Conservation (phyloP, 2,329 filamentous ascomycete genomes). For the Gnomoniopsis smithogilvyi region DNA sequence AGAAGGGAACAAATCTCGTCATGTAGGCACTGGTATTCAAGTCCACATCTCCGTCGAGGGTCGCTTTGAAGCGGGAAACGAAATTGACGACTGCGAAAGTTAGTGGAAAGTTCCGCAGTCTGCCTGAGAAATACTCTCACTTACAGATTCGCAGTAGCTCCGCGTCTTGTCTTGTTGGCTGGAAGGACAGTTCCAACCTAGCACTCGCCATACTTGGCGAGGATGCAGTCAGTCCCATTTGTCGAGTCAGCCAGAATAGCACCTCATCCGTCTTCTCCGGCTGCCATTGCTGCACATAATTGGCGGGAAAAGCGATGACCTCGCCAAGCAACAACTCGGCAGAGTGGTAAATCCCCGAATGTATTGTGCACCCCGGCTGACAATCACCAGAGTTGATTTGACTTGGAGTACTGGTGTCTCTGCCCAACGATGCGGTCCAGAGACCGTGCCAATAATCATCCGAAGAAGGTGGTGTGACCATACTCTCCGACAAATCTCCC, state of each 20-base stretch:
- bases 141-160: slow-evolving; percentile 48
- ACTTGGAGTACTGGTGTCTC: neutral
- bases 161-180: slow-evolving; percentile 39
- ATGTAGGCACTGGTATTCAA: slow-evolving; percentile 39
- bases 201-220: slow-evolving; percentile 17
- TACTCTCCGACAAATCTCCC: neutral
- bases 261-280: slow-evolving; percentile 17
- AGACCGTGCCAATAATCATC: neutral
- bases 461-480: neutral
- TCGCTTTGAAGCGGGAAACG: slow-evolving; percentile 48
- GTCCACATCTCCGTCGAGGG: slow-evolving; percentile 45
- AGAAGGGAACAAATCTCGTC: slow-evolving; percentile 45
- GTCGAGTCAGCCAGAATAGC: slow-evolving; percentile 26
- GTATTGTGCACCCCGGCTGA: slow-evolving; percentile 22
- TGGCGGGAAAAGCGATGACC: slow-evolving; percentile 19
- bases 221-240: slow-evolving; percentile 12
- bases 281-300: slow-evolving; percentile 17
- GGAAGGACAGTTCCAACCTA: slow-evolving; percentile 38
- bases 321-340: slow-evolving; percentile 26
- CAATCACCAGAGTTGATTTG: slow-evolving; percentile 16
- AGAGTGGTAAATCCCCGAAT: slow-evolving; percentile 27
- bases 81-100: slow-evolving; percentile 40
- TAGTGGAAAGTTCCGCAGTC: neutral
- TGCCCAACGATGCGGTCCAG: neutral
- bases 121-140: slow-evolving; percentile 16